Percentiles rank a stretch among this genome's conserved stretches.
phyloP scores from a whole-genome alignment of 495 filamentous ascomycete genomes.

The Echria macrotheca region DNA sequence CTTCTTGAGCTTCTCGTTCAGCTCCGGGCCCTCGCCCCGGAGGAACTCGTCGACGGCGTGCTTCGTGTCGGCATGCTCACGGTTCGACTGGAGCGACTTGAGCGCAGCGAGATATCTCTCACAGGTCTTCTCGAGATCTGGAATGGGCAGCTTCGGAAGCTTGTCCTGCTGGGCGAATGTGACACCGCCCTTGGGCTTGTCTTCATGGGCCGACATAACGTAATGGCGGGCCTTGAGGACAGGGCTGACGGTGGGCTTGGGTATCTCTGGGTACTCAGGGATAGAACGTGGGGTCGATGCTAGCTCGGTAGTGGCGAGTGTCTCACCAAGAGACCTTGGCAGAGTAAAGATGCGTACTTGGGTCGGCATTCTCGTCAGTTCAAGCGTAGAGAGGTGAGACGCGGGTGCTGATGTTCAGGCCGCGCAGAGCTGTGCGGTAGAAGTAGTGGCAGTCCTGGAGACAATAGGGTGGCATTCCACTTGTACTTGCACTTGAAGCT shows the following conservation, averaged over 20 bases:
- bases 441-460: slow-evolving; percentile 89
- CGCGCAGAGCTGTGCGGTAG: slow-evolving; percentile 78
- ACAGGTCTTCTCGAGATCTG: slow-evolving; percentile 78
- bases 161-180: slow-evolving; percentile 87
- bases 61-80: slow-evolving; percentile 80
- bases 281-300: slow-evolving; percentile 25
- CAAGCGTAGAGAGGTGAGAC: slow-evolving; percentile 70
- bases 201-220: slow-evolving; percentile 30
- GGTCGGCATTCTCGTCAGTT: slow-evolving; percentile 45
- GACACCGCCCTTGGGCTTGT: slow-evolving; percentile 55
- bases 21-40: slow-evolving; percentile 70
- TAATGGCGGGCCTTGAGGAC: slow-evolving; percentile 24
- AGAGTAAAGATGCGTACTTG: slow-evolving; percentile 58
- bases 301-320: slow-evolving; percentile 40
- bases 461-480: slow-evolving; percentile 74
- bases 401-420: slow-evolving; percentile 70
- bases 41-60: slow-evolving; percentile 81
- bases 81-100: slow-evolving; percentile 68
- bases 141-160: slow-evolving; percentile 88
- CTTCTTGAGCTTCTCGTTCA: slow-evolving; percentile 85
- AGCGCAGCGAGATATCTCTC: slow-evolving; percentile 77
- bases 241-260: slow-evolving; percentile 24
- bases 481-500: slow-evolving; percentile 20
- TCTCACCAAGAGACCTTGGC: slow-evolving; percentile 67
- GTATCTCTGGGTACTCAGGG: slow-evolving; percentile 24